Evolutionary conservation across 2,329 filamentous ascomycete species (phyloP).

Genomic region (Neonectria magnoliae): DNA sequence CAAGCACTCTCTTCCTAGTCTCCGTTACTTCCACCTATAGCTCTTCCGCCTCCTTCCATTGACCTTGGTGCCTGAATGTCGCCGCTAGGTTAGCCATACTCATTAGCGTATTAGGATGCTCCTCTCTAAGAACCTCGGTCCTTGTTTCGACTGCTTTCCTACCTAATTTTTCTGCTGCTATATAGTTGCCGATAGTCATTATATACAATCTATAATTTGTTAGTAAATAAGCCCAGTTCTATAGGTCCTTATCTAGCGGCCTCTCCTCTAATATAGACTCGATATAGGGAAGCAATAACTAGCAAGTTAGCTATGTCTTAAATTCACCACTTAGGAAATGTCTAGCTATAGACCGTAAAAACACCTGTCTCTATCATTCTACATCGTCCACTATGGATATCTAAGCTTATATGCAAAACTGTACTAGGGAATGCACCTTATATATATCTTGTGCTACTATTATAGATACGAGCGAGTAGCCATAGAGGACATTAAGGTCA

Average conservation of each 20-base stretch:
- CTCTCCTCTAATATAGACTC: constrained; percentile 1
- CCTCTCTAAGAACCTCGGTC: not conserved
- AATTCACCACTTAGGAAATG: constrained; percentile 9
- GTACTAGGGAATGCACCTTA: constrained; percentile 37
- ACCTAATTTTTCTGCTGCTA: not conserved
- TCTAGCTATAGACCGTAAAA: not conserved
- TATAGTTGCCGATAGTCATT: not conserved
- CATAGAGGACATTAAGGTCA: constrained; percentile 24
- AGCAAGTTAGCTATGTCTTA: constrained; percentile 7
- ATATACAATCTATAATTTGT: not conserved
- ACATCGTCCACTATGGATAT: constrained; percentile 18
- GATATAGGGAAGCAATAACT: constrained; percentile 15
- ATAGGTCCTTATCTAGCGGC: not conserved
- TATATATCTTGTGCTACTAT: constrained; percentile 12
- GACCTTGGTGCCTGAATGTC: not conserved
- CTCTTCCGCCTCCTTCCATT: not conserved
- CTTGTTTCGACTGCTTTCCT: not conserved
- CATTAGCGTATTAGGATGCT: not conserved
- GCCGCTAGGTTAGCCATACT: not conserved
- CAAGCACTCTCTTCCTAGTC: not conserved
- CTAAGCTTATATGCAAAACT: constrained; percentile 37
- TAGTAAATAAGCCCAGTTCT: not conserved
- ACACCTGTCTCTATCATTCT: constrained; percentile 18
- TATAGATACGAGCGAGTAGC: constrained; percentile 31
- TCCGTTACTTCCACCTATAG: not conserved